A percentile compares a stretch with the other conserved stretches of the same genome.
Evolutionary conservation across 2,329 filamentous ascomycete genomes (phyloP).

Genomic region (Fonsecaea pedrosoi): DNA sequence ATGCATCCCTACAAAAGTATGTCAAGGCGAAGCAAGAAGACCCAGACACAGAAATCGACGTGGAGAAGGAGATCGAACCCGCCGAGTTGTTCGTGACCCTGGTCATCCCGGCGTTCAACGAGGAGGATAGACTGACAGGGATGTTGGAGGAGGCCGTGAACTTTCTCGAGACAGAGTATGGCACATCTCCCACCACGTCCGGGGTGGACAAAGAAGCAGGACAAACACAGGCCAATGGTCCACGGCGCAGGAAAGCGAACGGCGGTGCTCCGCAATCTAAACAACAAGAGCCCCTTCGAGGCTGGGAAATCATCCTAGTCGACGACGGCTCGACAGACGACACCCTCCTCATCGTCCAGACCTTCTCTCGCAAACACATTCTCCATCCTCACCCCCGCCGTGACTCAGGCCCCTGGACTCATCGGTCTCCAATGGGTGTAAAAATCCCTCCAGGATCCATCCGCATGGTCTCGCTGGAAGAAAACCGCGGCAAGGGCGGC

Average conservation of each 20-base stretch:
- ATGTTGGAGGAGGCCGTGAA: constrained; percentile 91
- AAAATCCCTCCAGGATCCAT: constrained; percentile 76
- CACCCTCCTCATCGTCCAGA: constrained; percentile 79
- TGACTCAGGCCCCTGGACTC: constrained; percentile 60
- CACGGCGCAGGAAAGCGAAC: constrained; percentile 43
- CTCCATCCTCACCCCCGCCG: constrained; percentile 55
- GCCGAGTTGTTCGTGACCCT: constrained; percentile 87
- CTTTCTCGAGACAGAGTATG: constrained; percentile 81
- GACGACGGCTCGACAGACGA: constrained; percentile 86
- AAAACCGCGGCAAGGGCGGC: constrained; percentile 93
- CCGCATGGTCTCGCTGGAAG: constrained; percentile 75
- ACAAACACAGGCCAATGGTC: constrained; percentile 64
- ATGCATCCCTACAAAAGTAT: constrained; percentile 68
- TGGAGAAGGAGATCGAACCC: constrained; percentile 66
- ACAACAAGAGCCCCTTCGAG: constrained; percentile 62
- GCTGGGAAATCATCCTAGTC: constrained; percentile 92
- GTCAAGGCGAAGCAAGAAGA: constrained; percentile 54
- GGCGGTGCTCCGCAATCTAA: constrained; percentile 57
- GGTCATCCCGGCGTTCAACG: constrained; percentile 95
- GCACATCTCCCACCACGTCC: constrained; percentile 50
- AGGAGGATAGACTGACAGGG: constrained; percentile 78
- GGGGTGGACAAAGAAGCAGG: constrained; percentile 9
- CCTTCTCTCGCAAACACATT: constrained; percentile 76
- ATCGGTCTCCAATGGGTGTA: constrained; percentile 50
- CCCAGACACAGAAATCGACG: constrained; percentile 41